Percentiles rank a stretch among this genome's conserved stretches.
Evolutionary conservation across 2,329 filamentous ascomycete species (phyloP).

Genomic region (Hypoxylon sp.): DNA sequence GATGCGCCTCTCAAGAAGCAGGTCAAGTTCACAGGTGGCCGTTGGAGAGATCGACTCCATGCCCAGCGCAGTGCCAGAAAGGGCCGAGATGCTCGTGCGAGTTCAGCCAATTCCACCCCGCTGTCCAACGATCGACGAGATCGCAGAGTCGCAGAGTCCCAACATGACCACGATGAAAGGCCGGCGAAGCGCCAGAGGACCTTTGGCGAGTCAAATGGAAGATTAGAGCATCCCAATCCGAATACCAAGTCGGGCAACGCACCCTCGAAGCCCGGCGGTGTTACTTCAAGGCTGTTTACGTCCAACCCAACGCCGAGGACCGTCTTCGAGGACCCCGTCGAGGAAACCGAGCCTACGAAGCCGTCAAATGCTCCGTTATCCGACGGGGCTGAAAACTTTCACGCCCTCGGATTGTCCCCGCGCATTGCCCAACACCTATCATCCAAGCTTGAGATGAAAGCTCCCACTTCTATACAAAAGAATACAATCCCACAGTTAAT

Average conservation of each 20-base stretch:
- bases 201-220: slow-evolving; percentile 29
- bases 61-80: slow-evolving; percentile 75
- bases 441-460: slow-evolving; percentile 88
- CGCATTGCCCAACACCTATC: slow-evolving; percentile 86
- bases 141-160: slow-evolving; percentile 13
- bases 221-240: slow-evolving; percentile 44
- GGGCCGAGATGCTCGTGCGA: slow-evolving; percentile 49
- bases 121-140: slow-evolving; percentile 49
- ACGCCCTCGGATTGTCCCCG: slow-evolving; percentile 84
- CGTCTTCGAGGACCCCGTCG: slow-evolving; percentile 65
- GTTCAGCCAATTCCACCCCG: slow-evolving; percentile 53
- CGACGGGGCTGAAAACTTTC: slow-evolving; percentile 88
- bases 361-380: slow-evolving; percentile 93
- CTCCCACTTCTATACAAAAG: slow-evolving; percentile 95
- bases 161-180: slow-evolving; percentile 51
- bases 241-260: slow-evolving; percentile 45
- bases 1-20: slow-evolving; percentile 74
- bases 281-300: slow-evolving; percentile 93
- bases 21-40: slow-evolving; percentile 86
- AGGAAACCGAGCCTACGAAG: slow-evolving; percentile 70
- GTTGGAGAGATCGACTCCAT: slow-evolving; percentile 89
- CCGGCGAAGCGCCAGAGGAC: slow-evolving; percentile 65
- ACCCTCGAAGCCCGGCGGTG: slow-evolving; percentile 54
- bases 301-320: slow-evolving; percentile 85
- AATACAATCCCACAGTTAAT: slow-evolving; percentile 86